Base-by-base conservation (phyloP, 352 stramenopile genomes). In the Phytophthora sansomeana region DNA sequence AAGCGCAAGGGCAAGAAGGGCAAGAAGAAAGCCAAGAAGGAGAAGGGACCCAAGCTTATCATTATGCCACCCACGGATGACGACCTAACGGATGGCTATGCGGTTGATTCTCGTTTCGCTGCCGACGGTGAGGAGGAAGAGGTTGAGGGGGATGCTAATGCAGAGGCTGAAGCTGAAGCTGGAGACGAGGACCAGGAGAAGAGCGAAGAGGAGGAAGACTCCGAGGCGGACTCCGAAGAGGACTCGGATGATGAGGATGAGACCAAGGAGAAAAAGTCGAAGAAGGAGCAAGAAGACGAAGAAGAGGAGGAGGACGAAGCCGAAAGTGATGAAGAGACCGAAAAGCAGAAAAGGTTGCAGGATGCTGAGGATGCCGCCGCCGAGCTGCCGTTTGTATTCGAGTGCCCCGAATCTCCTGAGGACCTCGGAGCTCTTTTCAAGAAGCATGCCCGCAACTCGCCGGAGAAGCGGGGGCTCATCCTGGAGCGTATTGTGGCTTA, bases 381-480 rank as follows among this genome's bases (percentile, higher is more conserved):
- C 3, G 84, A 98, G 60, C 97, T 99, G 51, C 97, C 97, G 43
- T 98, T 97, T 69, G 94, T 98, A 36, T 98, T 99, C 64, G 84
- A 96, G 54, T 98, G 96, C 24, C 93, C 96, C 0, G 92, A 95
- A 58, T 97, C 91, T 19, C 81, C 96, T 3, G 93, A 98, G 38
- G 91, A 97, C 7, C 79, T 99, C 24, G 72, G 88, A 19, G 78
- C 80, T 42, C 69, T 99, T 11, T 98, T 99, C 65, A 84, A 87
- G 36, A 58, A 85, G 53, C 87, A 98, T 75, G 94, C 92, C 6
- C 83, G 81, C 16, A 90, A 79, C n/a, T 92, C 89, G 19, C 47
- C 79, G 1, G 72, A 82, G 50, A 80, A 83, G 17, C 92, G 88
- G 29, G 87, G 80, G 13, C 78, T 93, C 14, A 97, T 99, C 48